phyloP scores from a whole-genome alignment of 306 rosid genomes.

The Crataegus laevigata region DNA sequence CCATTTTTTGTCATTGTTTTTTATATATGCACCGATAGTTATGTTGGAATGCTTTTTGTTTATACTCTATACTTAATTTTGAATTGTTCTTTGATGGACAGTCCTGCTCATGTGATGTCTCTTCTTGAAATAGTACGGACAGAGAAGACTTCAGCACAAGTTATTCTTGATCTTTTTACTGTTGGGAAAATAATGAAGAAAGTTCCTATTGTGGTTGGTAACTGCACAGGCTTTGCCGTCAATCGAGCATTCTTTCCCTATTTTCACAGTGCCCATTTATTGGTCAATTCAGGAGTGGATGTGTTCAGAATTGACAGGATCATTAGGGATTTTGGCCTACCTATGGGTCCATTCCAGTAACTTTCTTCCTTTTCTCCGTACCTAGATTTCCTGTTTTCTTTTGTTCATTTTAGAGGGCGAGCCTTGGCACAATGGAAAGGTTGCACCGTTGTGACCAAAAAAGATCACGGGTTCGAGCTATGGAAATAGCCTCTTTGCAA shows the following conservation, averaged over 20 bases:
- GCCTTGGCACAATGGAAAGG: no score
- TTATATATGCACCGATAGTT: not conserved
- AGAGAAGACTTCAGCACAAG: slow-evolving; percentile 77
- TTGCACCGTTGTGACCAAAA: no score
- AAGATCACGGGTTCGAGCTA: no score
- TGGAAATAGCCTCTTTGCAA: no score
- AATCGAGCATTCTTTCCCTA: slow-evolving; percentile 94
- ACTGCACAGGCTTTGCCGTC: slow-evolving; percentile 96
- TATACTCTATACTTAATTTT: slow-evolving; percentile 9
- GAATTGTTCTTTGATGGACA: slow-evolving; percentile 37
- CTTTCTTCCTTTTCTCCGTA: slow-evolving; percentile 26
- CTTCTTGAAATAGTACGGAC: slow-evolving; percentile 95
- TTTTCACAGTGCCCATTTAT: slow-evolving; percentile 33
- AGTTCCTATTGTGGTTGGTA: slow-evolving; percentile 89
- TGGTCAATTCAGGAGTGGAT: slow-evolving; percentile 76
- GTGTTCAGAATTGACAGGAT: slow-evolving; percentile 67
- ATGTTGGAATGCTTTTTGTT: not conserved
- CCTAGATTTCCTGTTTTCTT: slow-evolving; percentile 1
- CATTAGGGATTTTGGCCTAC: slow-evolving; percentile 77
- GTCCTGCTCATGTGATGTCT: slow-evolving; percentile 99
- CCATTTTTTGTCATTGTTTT: not conserved
- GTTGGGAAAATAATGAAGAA: slow-evolving; percentile 89
- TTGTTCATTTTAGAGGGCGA: not conserved
- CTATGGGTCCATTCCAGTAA: slow-evolving; percentile 94
- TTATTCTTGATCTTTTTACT: slow-evolving; percentile 73